Evolutionary conservation across 495 filamentous ascomycete species (phyloP).

Genomic region (Talaromyces stipitatus): DNA sequence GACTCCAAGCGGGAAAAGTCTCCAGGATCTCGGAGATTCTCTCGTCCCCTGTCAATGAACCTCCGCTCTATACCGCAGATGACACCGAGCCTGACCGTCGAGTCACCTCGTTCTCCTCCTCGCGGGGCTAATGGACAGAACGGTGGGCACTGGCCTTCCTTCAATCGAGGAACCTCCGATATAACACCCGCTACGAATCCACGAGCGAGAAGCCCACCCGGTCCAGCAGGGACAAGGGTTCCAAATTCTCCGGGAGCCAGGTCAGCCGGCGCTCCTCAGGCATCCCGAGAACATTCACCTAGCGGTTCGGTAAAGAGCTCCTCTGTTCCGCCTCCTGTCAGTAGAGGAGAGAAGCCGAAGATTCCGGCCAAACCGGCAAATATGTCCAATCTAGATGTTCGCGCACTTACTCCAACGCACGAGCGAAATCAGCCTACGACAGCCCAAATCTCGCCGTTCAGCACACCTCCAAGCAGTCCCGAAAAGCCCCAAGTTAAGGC

Average conservation of each 20-base stretch:
- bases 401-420: constrained; percentile 26
- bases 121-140: constrained; percentile 19
- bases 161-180: background rate
- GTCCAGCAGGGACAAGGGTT: background rate
- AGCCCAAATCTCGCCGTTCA: constrained; percentile 75
- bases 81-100: constrained; percentile 61
- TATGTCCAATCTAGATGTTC: constrained; percentile 23
- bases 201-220: background rate
- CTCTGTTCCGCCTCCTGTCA: constrained; percentile 61
- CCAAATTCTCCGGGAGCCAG: background rate
- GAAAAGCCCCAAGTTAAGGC: constrained; percentile 36
- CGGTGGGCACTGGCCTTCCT: constrained; percentile 2
- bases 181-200: background rate
- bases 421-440: constrained; percentile 17
- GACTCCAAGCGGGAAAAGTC: constrained; percentile 12
- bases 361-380: constrained; percentile 44
- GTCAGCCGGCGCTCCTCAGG: background rate
- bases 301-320: constrained; percentile 30
- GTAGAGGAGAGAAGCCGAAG: constrained; percentile 76
- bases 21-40: constrained; percentile 16
- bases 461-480: constrained; percentile 75
- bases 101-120: constrained; percentile 70
- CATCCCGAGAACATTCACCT: constrained; percentile 12
- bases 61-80: constrained; percentile 50
- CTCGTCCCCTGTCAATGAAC: constrained; percentile 44